phyloP scores from a whole-genome alignment of 176 grass and related monocot species.

The Zoysia pacifica region DNA sequence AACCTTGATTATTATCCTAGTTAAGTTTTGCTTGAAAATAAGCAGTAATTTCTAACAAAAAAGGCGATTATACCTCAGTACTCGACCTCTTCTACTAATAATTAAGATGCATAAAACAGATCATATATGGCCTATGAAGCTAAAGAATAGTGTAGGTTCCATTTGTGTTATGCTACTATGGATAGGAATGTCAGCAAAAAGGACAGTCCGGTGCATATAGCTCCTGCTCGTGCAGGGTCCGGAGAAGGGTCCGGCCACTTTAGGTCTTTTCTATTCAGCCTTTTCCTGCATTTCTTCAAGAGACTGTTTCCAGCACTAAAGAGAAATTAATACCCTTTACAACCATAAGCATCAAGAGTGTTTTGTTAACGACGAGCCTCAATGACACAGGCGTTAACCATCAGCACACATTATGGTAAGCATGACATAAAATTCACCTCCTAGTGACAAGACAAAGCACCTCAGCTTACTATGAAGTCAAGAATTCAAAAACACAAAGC shows the following conservation, averaged over 20 bases:
- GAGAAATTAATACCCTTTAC: neutral
- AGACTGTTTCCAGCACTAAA: neutral
- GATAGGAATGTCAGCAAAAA: neutral
- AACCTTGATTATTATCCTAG: constrained; percentile 24
- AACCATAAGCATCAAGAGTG: neutral
- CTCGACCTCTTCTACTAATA: neutral
- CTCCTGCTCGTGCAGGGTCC: no score
- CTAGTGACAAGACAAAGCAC: neutral
- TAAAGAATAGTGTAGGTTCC: neutral
- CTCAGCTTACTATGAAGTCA: constrained; percentile 36
- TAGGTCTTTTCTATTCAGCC: no score
- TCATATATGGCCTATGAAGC: neutral
- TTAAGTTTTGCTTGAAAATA: constrained; percentile 20
- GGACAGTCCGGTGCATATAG: no score
- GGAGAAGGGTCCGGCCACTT: no score
- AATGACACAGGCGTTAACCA: neutral
- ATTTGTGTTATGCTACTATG: neutral
- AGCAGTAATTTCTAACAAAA: neutral
- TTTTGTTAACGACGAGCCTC: constrained; percentile 10
- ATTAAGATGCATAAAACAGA: constrained; percentile 22
- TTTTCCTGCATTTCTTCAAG: no score
- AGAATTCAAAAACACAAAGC: constrained; percentile 23
- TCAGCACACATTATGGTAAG: constrained; percentile 6
- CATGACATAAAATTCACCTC: constrained; percentile 10
- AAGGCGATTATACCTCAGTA: neutral